Evolutionary conservation across 1,284 basidiomycete genomes (phyloP).

Genomic region (Cystobasidium pallidum): DNA sequence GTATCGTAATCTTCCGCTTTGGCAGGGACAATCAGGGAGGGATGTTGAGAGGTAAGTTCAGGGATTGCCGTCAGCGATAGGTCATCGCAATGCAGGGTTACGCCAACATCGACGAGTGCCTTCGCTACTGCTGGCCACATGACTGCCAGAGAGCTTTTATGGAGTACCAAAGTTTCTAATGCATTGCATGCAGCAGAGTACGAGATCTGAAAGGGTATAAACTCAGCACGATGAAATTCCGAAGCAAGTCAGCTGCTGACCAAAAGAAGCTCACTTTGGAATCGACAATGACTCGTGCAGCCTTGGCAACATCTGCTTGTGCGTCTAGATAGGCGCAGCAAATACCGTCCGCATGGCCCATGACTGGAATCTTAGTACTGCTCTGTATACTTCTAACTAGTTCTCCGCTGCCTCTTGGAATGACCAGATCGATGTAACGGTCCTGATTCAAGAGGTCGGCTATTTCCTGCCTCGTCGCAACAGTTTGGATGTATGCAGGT

Average conservation of each 20-base stretch:
- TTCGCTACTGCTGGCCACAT: conserved; percentile 79
- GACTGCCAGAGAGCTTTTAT: conserved; percentile 69
- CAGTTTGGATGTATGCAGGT: conserved; percentile 80
- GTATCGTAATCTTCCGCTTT: conserved; percentile 74
- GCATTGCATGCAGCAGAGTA: conserved; percentile 98
- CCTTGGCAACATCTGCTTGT: conserved; percentile 74
- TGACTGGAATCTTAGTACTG: conserved; percentile 89
- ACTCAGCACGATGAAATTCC: not conserved
- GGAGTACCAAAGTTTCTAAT: conserved; percentile 85
- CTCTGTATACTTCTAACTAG: conserved; percentile 89
- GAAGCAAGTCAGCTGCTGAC: not conserved
- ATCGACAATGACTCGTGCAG: conserved; percentile 79
- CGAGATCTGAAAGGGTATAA: conserved; percentile 68
- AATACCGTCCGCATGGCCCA: conserved; percentile 97
- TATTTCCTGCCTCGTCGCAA: conserved; percentile 91
- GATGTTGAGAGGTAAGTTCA: conserved; percentile 57
- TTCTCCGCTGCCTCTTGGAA: conserved; percentile 90
- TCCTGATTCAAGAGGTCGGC: conserved; percentile 82
- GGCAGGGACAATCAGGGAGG: conserved; percentile 60
- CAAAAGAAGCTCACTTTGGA: conserved; percentile 70
- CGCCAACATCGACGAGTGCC: conserved; percentile 70
- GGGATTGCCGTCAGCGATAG: conserved; percentile 64
- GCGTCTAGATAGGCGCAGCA: conserved; percentile 89
- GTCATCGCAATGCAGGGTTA: conserved; percentile 79
- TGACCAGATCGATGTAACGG: conserved; percentile 92